Evolutionary conservation across 768 basidiomycete genomes (phyloP), one percentile per base, ranked within the genome.

Genomic region (Pleurotus citrinopileatus): DNA sequence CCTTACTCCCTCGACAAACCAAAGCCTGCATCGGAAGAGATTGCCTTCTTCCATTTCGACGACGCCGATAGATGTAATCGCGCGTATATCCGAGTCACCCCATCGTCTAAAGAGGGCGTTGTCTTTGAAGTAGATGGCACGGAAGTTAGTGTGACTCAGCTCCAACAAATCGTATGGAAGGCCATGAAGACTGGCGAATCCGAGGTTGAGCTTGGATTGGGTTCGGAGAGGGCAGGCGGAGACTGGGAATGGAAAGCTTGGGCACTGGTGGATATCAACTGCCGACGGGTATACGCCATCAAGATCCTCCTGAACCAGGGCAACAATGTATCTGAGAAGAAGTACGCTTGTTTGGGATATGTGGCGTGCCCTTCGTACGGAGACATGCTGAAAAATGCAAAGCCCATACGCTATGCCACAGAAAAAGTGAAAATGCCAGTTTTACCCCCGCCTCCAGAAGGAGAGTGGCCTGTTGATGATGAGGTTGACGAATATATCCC

Each of bases 211-310:
- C 55, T 75, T 28, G 63, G 56, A 22, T 65, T 71, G 17, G 71
- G 69, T 1, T 53, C 58, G 22, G 63, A 69, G 50, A 64, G 60
- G 38, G 58, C 62, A 13, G 48, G 60, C 28, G 67, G 68, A 0
- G 63, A 59, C 22, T 75, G 70, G 70, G 65, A 70, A 45, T 73
- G 73, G 73, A 60, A 61, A 1, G 67, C 67, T 2, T 75, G 63
- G 63, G 73, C 72, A 4, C 59, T 75, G 34, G 63, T 75, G 23
- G 73, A 75, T 51, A 64, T 71, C 23, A 71, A 71, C 15, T 75
- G 73, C 55, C 64, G 67, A 15, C 60, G 69, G 0, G 70, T 75
- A 5, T 75, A 75, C 38, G 73, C 70, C 2, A 68, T 75, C 64
- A 75, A 75, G 55, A 61, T 75, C 27, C 60, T 73, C 28, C 29